A percentile compares a stretch with the other conserved stretches of the same genome.
Conservation (phyloP, 257 asterid genomes). For the Solanum habrochaites region DNA sequence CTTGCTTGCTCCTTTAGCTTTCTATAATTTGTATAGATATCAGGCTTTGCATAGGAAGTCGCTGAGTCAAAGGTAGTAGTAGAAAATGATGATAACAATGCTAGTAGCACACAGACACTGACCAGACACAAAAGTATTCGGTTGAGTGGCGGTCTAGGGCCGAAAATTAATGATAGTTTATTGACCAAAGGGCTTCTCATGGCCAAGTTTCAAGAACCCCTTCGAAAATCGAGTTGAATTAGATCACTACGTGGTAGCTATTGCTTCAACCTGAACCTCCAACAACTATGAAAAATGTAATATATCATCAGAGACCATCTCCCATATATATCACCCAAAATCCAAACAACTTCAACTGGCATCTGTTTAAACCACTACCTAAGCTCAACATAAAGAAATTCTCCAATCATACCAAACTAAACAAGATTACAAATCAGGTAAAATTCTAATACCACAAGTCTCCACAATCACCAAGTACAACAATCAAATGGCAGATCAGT, state of each 20-base stretch:
- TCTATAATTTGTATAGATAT: slow-evolving; percentile 45
- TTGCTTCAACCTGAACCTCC: slow-evolving; percentile 35
- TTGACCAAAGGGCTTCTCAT: slow-evolving; percentile 89
- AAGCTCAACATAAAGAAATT: slow-evolving; percentile 9
- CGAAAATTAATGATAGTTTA: slow-evolving; percentile 38
- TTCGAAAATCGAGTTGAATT: not conserved
- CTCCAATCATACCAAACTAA: not conserved
- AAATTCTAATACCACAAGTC: not conserved
- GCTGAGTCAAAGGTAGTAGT: slow-evolving; percentile 40
- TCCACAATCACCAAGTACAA: slow-evolving; percentile 9
- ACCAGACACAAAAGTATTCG: slow-evolving; percentile 65
- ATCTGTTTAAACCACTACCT: slow-evolving; percentile 16
- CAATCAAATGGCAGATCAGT: slow-evolving; percentile 21
- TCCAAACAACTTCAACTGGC: slow-evolving; percentile 32
- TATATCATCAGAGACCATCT: slow-evolving; percentile 37
- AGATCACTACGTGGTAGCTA: slow-evolving; percentile 11
- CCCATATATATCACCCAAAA: slow-evolving; percentile 21
- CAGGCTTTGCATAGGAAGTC: slow-evolving; percentile 36
- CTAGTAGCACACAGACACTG: slow-evolving; percentile 46
- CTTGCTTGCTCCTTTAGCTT: slow-evolving; percentile 64
- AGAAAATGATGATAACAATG: slow-evolving; percentile 55
- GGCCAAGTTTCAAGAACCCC: slow-evolving; percentile 36
- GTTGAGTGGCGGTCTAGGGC: slow-evolving; percentile 70
- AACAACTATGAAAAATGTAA: slow-evolving; percentile 16
- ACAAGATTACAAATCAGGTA: not conserved